phyloP scores from a whole-genome alignment of 208 protist species.

The Kentomonas sorsogonicus region DNA sequence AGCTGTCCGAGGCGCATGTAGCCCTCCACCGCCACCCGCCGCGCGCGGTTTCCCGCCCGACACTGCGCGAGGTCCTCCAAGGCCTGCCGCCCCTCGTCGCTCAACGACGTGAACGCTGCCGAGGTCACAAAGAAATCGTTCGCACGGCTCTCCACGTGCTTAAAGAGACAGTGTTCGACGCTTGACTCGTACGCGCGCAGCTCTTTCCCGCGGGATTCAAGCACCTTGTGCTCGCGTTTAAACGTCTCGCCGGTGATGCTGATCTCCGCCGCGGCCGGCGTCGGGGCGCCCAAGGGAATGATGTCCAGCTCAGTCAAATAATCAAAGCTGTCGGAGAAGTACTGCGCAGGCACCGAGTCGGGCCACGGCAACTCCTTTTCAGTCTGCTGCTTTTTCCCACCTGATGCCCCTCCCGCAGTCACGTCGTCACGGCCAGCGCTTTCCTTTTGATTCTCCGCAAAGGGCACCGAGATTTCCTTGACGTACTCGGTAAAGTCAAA shows the following conservation, averaged over 20 bases:
- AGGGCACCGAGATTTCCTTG: conserved; percentile 52
- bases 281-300: conserved; percentile 11
- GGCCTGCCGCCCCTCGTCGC: conserved; percentile 43
- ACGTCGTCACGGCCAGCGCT: too few species aligned
- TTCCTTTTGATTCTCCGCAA: conserved; percentile 57
- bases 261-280: neutral
- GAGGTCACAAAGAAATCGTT: conserved; percentile 81
- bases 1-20: conserved; percentile 59
- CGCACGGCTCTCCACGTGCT: conserved; percentile 79
- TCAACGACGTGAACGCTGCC: conserved; percentile 48
- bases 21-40: conserved; percentile 39
- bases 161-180: conserved; percentile 73
- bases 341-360: conserved; percentile 36
- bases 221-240: conserved; percentile 52
- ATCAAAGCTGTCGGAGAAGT: conserved; percentile 34
- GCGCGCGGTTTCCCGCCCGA: conserved; percentile 30
- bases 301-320: conserved; percentile 15
- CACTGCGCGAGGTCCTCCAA: conserved; percentile 35
- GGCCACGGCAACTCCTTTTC: conserved; percentile 54
- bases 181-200: conserved; percentile 63
- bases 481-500: conserved; percentile 68
- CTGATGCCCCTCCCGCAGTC: neutral
- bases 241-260: conserved; percentile 40
- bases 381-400: neutral
- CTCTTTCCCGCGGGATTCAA: conserved; percentile 59